Evolutionary conservation across 352 stramenopile genomes (phyloP).

Genomic region (Globisporangium splendens): DNA sequence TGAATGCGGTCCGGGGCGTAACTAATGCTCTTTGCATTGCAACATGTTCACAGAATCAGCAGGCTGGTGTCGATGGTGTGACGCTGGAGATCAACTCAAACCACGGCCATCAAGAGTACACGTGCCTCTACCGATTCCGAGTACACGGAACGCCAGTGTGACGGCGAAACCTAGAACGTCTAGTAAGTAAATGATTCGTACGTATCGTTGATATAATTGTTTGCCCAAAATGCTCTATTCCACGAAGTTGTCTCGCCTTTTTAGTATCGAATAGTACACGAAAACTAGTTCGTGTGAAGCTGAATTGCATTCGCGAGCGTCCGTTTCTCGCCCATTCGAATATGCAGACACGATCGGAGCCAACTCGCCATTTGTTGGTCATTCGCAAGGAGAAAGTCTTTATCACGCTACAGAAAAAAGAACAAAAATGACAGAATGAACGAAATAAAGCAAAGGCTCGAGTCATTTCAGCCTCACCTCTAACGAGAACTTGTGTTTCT

Average conservation of each 20-base stretch:
- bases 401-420: slow-evolving; percentile 32
- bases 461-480: slow-evolving; percentile 18
- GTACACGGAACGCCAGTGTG: slow-evolving; percentile 53
- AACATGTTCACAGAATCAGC: slow-evolving; percentile 29
- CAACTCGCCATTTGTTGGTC: slow-evolving; percentile 50
- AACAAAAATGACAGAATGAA: not conserved
- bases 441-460: not conserved
- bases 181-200: too few relatives aligned
- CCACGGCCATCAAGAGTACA: slow-evolving; percentile 82
- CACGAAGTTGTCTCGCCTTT: not conserved
- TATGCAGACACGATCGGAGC: slow-evolving; percentile 59
- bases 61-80: slow-evolving; percentile 56
- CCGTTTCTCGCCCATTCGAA: slow-evolving; percentile 68
- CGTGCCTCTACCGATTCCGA: slow-evolving; percentile 88
- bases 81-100: slow-evolving; percentile 80
- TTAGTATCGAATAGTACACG: not conserved
- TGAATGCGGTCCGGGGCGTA: not conserved
- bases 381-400: slow-evolving; percentile 39
- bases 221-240: not conserved
- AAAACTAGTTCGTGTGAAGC: not conserved
- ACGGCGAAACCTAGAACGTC: not conserved
- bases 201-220: too few relatives aligned
- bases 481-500: slow-evolving; percentile 19
- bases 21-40: not conserved
- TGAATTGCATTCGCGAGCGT: slow-evolving; percentile 23